Conservation (phyloP, 352 stramenopile genomes). For the Pythium utonaiense region DNA sequence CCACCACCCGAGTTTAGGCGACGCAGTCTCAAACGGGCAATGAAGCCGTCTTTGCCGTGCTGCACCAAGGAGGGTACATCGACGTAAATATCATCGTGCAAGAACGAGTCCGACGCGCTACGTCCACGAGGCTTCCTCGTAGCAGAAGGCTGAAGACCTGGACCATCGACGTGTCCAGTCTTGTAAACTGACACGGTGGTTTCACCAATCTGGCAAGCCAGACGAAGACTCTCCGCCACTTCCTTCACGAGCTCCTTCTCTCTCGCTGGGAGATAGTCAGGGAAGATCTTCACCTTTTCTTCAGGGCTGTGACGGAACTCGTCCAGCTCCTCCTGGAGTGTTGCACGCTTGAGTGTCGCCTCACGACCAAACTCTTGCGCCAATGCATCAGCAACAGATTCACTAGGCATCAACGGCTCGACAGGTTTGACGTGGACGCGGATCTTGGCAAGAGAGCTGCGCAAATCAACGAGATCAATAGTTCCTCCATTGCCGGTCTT, state of each 20-base stretch:
- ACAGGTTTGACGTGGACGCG: conserved; percentile 21
- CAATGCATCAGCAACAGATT: conserved; percentile 9
- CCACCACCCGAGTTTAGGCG: conserved; percentile 58
- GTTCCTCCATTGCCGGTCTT: conserved; percentile 5
- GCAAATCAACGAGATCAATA: conserved; percentile 17
- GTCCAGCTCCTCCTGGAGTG: conserved; percentile 55
- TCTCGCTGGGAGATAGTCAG: conserved; percentile 54
- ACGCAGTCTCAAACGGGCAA: conserved; percentile 48
- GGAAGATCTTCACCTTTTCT: conserved; percentile 55
- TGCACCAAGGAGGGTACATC: conserved; percentile 63
- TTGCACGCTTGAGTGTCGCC: conserved; percentile 23
- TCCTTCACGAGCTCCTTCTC: conserved; percentile 54
- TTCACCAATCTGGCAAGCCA: conserved; percentile 64
- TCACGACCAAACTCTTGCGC: conserved; percentile 15
- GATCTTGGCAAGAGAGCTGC: conserved; percentile 21
- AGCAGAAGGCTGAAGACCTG: neutral
- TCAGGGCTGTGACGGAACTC: conserved; percentile 51
- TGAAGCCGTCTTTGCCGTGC: conserved; percentile 75
- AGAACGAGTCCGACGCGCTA: conserved; percentile 12
- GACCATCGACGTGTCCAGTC: conserved; percentile 27
- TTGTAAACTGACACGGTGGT: conserved; percentile 63
- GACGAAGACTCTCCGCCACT: conserved; percentile 44
- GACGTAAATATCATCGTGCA: conserved; percentile 60
- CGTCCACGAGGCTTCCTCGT: conserved; percentile 12
- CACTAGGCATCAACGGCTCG: conserved; percentile 7